Evolutionary conservation across 345 rosid species (phyloP).

Genomic region (Turritis glabra): DNA sequence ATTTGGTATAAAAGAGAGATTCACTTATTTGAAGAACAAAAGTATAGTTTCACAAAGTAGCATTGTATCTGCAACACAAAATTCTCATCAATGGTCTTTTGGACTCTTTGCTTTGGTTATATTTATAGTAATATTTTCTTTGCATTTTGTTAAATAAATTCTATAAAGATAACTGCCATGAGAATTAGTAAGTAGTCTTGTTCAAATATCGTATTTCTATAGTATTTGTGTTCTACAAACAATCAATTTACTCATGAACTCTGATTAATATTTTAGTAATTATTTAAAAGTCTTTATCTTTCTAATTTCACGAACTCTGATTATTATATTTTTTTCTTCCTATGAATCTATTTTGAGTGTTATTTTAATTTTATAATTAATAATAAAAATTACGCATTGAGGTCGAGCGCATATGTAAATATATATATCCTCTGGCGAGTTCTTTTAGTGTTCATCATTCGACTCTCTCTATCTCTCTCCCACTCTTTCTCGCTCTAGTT

Average conservation of each 20-base stretch:
- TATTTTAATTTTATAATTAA: neutral
- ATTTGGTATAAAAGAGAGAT: neutral
- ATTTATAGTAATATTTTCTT: neutral
- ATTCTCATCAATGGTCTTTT: too few species aligned
- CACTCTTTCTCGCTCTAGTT: neutral
- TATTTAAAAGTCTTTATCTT: neutral
- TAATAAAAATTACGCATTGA: neutral
- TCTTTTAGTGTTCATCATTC: neutral
- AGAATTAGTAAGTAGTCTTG: neutral
- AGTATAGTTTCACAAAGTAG: neutral
- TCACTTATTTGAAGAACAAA: slow-evolving; percentile 8
- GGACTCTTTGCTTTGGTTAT: too few species aligned
- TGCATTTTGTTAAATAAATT: neutral
- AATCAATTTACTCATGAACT: neutral
- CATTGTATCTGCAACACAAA: too few species aligned
- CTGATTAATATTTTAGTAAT: neutral
- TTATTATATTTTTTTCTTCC: neutral
- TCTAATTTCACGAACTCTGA: neutral
- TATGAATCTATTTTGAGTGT: neutral
- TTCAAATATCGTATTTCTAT: neutral
- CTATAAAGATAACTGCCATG: neutral
- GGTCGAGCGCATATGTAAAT: neutral
- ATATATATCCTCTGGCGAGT: neutral
- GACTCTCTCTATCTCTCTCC: neutral
- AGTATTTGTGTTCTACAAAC: neutral